A percentile compares a stretch with the other conserved stretches of the same genome.
Evolutionary conservation across 176 grass and related monocot genomes (phyloP).

Genomic region (Raddia guianensis): DNA sequence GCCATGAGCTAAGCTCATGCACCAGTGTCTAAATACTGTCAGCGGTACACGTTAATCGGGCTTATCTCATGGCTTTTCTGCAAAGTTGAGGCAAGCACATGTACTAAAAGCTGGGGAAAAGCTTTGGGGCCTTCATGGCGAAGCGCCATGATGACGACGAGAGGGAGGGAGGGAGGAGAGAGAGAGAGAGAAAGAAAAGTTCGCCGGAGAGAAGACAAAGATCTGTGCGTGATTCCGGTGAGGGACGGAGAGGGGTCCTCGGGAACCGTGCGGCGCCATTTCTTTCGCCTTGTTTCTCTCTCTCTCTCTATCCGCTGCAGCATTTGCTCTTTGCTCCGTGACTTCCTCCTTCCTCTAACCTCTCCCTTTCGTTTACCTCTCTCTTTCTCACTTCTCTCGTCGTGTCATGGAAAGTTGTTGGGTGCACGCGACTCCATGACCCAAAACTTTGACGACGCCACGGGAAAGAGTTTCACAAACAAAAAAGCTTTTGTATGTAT

Average conservation of each 20-base stretch:
- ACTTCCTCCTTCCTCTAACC: conserved; percentile 40
- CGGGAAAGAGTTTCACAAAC: conserved; percentile 23
- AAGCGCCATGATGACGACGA: conserved; percentile 44
- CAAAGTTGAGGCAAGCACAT: conserved; percentile 13
- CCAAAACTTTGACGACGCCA: conserved; percentile 40
- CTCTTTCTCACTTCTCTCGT: not conserved
- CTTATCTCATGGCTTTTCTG: not conserved
- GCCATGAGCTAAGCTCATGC: not conserved
- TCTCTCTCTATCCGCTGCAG: conserved; percentile 22
- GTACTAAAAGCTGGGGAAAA: conserved; percentile 45
- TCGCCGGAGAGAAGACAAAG: conserved; percentile 52
- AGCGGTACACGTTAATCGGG: not conserved
- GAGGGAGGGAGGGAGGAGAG: not conserved
- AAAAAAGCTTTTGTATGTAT: not conserved
- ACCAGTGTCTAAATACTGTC: not conserved
- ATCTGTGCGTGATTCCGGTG: conserved; percentile 61
- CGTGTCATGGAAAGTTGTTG: conserved; percentile 11
- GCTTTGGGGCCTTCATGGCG: conserved; percentile 45
- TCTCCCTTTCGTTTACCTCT: conserved; percentile 20
- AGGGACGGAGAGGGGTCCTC: not conserved
- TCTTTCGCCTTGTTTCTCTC: conserved; percentile 32
- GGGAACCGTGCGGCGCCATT: conserved; percentile 42
- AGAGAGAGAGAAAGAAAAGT: not conserved
- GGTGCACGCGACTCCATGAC: conserved; percentile 3
- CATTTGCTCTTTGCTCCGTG: conserved; percentile 45